A percentile compares a stretch with the other conserved stretches of the same genome.
Evolutionary conservation across 441 rosid genomes (phyloP).

Genomic region (Capsella rubella): DNA sequence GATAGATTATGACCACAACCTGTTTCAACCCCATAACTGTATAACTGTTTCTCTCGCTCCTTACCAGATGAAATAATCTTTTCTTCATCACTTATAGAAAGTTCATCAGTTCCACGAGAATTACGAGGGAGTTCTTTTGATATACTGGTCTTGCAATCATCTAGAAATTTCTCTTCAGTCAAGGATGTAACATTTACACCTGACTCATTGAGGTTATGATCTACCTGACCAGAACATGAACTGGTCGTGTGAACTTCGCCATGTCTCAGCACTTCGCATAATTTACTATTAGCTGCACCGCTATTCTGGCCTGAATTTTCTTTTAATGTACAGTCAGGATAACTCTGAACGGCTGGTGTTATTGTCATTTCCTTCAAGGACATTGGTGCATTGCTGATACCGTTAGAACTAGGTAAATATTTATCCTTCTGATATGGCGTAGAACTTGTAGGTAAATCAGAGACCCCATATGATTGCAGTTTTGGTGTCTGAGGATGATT

Average conservation of each 20-base stretch:
- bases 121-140: conserved; percentile 44
- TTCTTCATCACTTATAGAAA: conserved; percentile 62
- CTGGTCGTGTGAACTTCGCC: conserved; percentile 35
- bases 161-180: conserved; percentile 45
- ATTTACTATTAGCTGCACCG: conserved; percentile 18
- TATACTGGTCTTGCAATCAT: conserved; percentile 39
- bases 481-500: conserved; percentile 40
- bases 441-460: conserved; percentile 41
- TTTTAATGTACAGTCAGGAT: conserved; percentile 29
- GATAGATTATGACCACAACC: conserved; percentile 49
- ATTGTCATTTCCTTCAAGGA: conserved; percentile 36
- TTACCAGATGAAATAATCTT: conserved; percentile 63
- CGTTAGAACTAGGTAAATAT: conserved; percentile 35
- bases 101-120: conserved; percentile 52
- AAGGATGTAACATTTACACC: conserved; percentile 43
- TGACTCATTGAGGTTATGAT: conserved; percentile 42
- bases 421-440: conserved; percentile 42
- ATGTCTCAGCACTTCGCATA: conserved; percentile 31
- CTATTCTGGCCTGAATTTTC: conserved; percentile 36
- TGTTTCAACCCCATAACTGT: conserved; percentile 59
- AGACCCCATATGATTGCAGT: conserved; percentile 33
- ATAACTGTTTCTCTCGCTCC: conserved; percentile 55
- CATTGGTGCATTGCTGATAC: conserved; percentile 37
- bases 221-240: conserved; percentile 42
- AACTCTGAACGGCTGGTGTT: conserved; percentile 29